Evolutionary conservation across 257 asterid species (phyloP), one percentile per base, ranked within the genome.

Genomic region (Nicotiana paniculata): DNA sequence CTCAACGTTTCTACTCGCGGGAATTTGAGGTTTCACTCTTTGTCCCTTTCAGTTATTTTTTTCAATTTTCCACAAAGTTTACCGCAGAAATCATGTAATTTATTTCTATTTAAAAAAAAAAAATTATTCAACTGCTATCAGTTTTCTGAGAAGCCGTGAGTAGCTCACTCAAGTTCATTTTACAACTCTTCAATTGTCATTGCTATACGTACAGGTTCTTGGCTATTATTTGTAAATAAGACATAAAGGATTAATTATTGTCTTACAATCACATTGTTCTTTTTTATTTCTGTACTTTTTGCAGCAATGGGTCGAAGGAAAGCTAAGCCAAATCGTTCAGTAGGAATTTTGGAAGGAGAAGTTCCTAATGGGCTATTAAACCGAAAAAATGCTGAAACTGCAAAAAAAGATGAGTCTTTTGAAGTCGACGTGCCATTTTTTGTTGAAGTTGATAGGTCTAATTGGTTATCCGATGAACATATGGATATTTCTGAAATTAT

Each of bases 261-360:
- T 74, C 63, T 17, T 5, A 26, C 15, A 51, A 15, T 30, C 16
- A 28, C 80, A 30, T 53, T 39, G 54, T 3, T 18, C 33, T 11
- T 43, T 55, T 32, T 66, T 32, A 17, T 30, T 21, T 32, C 30
- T 53, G 12, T 64, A 28, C 64, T 46, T n/a, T 3, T 66, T 66
- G 9, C 77, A 85, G 88, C 51, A 48, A 96, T 96, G 98, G 98
- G 97, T 81, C 88, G 99, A 69, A 91, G 83, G 94, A 96, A 96
- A 87, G 70, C 77, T 81, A 88, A 93, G 88, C 99, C 98, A 3
- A 95, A 81, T 68, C 92, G 97, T 81, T 85, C 97, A 2, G 90
- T 92, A 28, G 93, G 89, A 78, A 80, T 88, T 75, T 82, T 81
- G 17, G 91, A 85, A 32, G 86, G 80, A 70, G 84, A 51, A 46